Evolutionary conservation across 352 stramenopile genomes (phyloP).

Genomic region (Pythium myriotylum): DNA sequence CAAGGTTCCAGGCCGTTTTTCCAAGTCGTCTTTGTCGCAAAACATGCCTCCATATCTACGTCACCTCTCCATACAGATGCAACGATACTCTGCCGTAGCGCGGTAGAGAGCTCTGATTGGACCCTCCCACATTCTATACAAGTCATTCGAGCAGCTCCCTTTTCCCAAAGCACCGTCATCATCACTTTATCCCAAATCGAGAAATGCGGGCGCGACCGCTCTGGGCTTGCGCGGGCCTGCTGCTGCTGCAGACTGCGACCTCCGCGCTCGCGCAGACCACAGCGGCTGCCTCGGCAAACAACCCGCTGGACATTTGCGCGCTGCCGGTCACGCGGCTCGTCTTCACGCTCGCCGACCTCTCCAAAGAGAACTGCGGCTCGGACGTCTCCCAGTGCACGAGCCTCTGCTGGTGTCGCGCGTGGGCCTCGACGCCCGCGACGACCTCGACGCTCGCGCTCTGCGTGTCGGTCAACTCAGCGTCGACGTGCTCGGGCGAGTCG

Average conservation of each 20-base stretch:
- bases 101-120: too few species aligned
- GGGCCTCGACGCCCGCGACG: conserved; percentile 10
- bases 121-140: neutral
- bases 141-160: neutral
- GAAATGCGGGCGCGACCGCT: neutral
- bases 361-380: conserved; percentile 4
- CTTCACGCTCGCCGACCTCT: conserved; percentile 30
- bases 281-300: conserved; percentile 21
- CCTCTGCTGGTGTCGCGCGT: conserved; percentile 26
- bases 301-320: conserved; percentile 34
- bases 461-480: conserved; percentile 4
- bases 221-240: neutral
- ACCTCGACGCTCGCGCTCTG: conserved; percentile 21
- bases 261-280: neutral
- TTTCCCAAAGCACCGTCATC: neutral
- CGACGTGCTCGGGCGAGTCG: conserved; percentile 7
- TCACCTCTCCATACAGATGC: too few species aligned
- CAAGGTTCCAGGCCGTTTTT: too few species aligned
- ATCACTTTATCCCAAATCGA: too few species aligned
- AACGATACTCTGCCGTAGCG: too few species aligned
- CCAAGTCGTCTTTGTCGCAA: too few species aligned
- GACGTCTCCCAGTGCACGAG: conserved; percentile 12
- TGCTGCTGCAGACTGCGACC: neutral
- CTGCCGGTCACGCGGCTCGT: conserved; percentile 37
- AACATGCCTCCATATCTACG: too few species aligned